phyloP scores from a whole-genome alignment of 2,329 filamentous ascomycete genomes.

The Passalora sequoiae region DNA sequence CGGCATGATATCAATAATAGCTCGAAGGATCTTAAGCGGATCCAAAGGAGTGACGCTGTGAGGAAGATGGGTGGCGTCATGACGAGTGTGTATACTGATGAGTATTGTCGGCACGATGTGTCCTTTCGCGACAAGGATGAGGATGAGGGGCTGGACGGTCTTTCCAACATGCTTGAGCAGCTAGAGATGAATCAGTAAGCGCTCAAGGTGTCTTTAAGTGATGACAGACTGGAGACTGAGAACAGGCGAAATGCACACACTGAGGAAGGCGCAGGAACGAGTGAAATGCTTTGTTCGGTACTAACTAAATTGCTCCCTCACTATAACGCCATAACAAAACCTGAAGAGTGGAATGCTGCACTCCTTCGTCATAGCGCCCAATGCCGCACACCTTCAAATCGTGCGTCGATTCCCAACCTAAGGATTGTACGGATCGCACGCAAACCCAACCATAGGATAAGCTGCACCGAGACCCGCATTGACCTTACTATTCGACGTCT shows the following conservation, averaged over 20 bases:
- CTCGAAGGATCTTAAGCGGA: slow-evolving; percentile 14
- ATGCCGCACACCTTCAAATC: too few relatives aligned
- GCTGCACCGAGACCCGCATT: slow-evolving; percentile 5
- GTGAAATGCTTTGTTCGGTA: too few relatives aligned
- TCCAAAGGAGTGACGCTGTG: slow-evolving; percentile 11
- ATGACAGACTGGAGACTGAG: too few relatives aligned
- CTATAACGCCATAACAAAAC: too few relatives aligned
- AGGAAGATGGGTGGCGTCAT: slow-evolving; percentile 13
- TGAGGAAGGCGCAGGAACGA: too few relatives aligned
- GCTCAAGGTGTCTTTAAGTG: too few relatives aligned
- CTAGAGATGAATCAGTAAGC: too few relatives aligned
- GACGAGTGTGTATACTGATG: slow-evolving; percentile 9
- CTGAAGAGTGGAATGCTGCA: too few relatives aligned
- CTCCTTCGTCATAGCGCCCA: too few relatives aligned
- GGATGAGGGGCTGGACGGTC: slow-evolving; percentile 9
- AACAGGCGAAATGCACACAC: too few relatives aligned
- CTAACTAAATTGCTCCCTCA: too few relatives aligned
- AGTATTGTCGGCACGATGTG: slow-evolving; percentile 16
- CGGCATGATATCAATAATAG: slow-evolving; percentile 13
- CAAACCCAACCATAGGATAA: slow-evolving; percentile 9
- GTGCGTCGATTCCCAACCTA: background rate
- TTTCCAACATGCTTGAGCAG: too few relatives aligned
- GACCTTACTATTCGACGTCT: slow-evolving; percentile 1
- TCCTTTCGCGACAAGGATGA: slow-evolving; percentile 9
- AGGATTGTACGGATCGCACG: slow-evolving; percentile 8